These are phyloP conservation scores for Leccinum imitatum DNA, from an alignment of 768 basidiomycete species.

Conservation along the genomic window DNA sequence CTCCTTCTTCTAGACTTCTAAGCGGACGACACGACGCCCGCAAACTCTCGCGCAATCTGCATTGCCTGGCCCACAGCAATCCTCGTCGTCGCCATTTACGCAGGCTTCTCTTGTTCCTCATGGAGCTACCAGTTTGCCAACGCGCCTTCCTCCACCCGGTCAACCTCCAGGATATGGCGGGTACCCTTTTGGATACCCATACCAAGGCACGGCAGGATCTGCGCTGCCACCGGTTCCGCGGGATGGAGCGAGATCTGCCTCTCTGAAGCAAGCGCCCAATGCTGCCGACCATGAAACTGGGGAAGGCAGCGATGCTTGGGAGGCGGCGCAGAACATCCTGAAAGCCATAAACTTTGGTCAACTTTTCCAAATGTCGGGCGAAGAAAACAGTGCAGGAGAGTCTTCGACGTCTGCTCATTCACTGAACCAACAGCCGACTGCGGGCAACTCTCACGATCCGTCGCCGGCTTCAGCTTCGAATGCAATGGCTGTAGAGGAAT, in stretches of 20 bases:
- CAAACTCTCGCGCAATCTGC: slow-evolving; percentile 45
- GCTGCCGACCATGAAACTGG: slow-evolving; percentile 32
- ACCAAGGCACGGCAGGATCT: slow-evolving; percentile 24
- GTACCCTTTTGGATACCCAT: slow-evolving; percentile 40
- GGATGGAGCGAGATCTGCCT: slow-evolving; percentile 2
- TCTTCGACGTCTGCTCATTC: slow-evolving; percentile 4
- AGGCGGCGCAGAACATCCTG: slow-evolving; percentile 75
- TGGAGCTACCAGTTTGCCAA: slow-evolving; percentile 33
- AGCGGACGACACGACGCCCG: slow-evolving; percentile 76
- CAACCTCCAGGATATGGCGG: slow-evolving; percentile 37
- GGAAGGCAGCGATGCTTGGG: slow-evolving; percentile 64
- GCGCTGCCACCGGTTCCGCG: neutral
- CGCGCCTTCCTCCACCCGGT: slow-evolving; percentile 33
- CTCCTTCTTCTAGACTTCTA: slow-evolving; percentile 55
- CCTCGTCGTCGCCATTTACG: slow-evolving; percentile 55
- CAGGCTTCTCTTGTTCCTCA: slow-evolving; percentile 46
- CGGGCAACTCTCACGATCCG: slow-evolving; percentile 5
- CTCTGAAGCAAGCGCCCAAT: slow-evolving; percentile 15
- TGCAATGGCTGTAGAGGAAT: slow-evolving; percentile 1
- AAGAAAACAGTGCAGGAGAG: slow-evolving; percentile 23
- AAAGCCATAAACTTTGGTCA: slow-evolving; percentile 73
- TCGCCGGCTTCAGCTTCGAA: slow-evolving; percentile 1
- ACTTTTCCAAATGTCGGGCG: slow-evolving; percentile 41
- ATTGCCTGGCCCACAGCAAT: slow-evolving; percentile 30
- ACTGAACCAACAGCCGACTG: slow-evolving; percentile 1